A percentile compares a stretch with the other conserved stretches of the same genome.
These are phyloP conservation scores for Spathaspora sp. DNA, from an alignment of 805 yeast genomes.

Conservation along the genomic window DNA sequence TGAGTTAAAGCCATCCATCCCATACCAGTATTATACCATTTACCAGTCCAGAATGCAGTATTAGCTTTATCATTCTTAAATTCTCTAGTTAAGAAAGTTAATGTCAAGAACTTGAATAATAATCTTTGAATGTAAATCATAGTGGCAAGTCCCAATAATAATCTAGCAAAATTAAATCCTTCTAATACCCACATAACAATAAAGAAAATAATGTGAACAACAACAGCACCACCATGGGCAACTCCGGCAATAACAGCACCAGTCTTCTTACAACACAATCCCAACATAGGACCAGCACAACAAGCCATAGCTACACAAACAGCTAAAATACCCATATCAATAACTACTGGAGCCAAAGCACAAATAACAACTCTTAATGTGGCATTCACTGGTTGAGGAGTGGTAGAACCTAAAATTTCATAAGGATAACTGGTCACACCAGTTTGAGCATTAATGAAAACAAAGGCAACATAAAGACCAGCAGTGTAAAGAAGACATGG, in stretches of 20 bases:
- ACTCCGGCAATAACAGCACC: constrained; percentile 94
- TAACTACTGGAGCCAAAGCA: constrained; percentile 85
- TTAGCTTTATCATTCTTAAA: constrained; percentile 93
- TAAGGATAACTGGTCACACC: constrained; percentile 56
- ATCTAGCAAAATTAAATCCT: constrained; percentile 84
- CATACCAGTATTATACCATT: constrained; percentile 93
- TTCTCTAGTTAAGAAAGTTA: constrained; percentile 83
- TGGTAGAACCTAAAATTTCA: constrained; percentile 25
- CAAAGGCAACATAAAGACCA: constrained; percentile 71
- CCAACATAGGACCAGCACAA: constrained; percentile 95
- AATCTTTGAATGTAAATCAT: constrained; percentile 85
- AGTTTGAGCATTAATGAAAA: constrained; percentile 81
- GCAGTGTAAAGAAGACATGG: constrained; percentile 70
- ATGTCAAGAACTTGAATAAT: constrained; percentile 79
- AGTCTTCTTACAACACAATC: constrained; percentile 93
- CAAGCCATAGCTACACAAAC: constrained; percentile 82
- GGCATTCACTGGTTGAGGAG: constrained; percentile 58
- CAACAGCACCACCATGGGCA: constrained; percentile 93
- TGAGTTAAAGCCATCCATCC: constrained; percentile 95
- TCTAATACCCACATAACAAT: constrained; percentile 96
- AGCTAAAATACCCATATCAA: constrained; percentile 81
- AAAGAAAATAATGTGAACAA: constrained; percentile 82
- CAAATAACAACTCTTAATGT: constrained; percentile 69
- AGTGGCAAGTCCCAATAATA: constrained; percentile 81
- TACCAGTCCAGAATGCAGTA: constrained; percentile 99